Evolutionary conservation across 2,329 filamentous ascomycete genomes (phyloP).

Genomic region (Claviceps sp.): DNA sequence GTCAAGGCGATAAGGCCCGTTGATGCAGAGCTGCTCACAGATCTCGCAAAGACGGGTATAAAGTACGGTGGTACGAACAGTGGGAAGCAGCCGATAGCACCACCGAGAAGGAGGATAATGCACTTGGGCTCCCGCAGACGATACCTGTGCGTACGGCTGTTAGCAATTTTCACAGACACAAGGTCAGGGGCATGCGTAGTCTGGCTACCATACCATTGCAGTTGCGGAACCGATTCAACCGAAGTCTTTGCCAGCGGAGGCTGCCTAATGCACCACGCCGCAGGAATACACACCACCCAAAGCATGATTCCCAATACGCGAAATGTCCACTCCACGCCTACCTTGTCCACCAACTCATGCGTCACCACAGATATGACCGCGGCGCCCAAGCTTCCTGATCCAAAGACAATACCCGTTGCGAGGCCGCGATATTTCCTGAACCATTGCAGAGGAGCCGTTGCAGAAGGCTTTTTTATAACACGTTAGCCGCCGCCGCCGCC

Average conservation of each 20-base stretch:
- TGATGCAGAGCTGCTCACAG: constrained; percentile 11
- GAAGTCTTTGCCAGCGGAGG: constrained; percentile 3
- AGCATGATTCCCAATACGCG: constrained; percentile 14
- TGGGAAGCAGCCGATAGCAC: constrained; percentile 13
- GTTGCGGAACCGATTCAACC: constrained; percentile 8
- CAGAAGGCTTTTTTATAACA: constrained; percentile 10
- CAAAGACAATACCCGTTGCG: constrained; percentile 16
- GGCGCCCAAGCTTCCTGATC: constrained; percentile 14
- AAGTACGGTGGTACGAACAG: constrained; percentile 17
- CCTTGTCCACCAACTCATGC: constrained; percentile 10
- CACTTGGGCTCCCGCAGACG: constrained; percentile 14
- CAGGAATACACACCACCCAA: constrained; percentile 16
- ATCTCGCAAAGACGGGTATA: constrained; percentile 14
- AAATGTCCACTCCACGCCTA: constrained; percentile 16
- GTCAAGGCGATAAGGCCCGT: constrained; percentile 12
- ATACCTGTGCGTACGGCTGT: constrained; percentile 9
- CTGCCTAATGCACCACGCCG: constrained; percentile 12
- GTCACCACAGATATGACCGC: constrained; percentile 15
- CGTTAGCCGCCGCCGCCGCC: too few species aligned
- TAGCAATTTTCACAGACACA: neutral
- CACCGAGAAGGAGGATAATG: constrained; percentile 12
- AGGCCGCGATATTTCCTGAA: constrained; percentile 15
- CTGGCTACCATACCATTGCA: constrained; percentile 12
- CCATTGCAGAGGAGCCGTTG: constrained; percentile 14
- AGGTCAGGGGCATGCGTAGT: too few species aligned